A percentile compares a stretch with the other conserved stretches of the same genome.
phyloP scores from a whole-genome alignment of 2,329 filamentous ascomycete genomes.

The Xylaria sp. region DNA sequence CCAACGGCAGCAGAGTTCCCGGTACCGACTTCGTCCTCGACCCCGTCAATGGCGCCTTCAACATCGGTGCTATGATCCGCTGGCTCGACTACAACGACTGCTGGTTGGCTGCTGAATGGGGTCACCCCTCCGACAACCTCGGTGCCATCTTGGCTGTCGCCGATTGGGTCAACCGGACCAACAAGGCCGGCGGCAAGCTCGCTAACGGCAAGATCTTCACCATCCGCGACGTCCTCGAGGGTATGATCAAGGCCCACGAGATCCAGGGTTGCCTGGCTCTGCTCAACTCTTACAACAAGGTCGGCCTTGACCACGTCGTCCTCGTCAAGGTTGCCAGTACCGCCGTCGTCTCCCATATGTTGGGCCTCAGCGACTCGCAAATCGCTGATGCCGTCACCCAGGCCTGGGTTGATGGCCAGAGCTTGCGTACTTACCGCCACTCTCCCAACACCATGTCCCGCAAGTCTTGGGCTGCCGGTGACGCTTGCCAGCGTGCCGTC shows the following conservation, averaged over 20 bases:
- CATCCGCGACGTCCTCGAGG: conserved; percentile 85
- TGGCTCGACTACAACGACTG: conserved; percentile 99
- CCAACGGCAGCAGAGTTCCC: conserved; percentile 84
- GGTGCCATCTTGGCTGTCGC: conserved; percentile 94
- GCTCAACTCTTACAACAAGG: conserved; percentile 98
- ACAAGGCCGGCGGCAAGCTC: conserved; percentile 68
- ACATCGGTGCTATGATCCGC: conserved; percentile 97
- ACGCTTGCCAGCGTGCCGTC: conserved; percentile 92
- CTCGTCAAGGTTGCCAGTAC: conserved; percentile 96
- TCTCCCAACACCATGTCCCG: conserved; percentile 98
- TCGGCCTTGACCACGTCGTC: conserved; percentile 95
- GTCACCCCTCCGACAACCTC: conserved; percentile 95
- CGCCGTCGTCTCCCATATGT: conserved; percentile 91
- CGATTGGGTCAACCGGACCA: conserved; percentile 94
- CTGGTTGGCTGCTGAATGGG: conserved; percentile 98
- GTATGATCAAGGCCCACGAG: conserved; percentile 98
- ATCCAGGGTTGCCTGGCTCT: conserved; percentile 96
- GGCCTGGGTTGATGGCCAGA: conserved; percentile 96
- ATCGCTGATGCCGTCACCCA: conserved; percentile 94
- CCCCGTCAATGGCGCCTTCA: conserved; percentile 93
- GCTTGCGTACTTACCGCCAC: conserved; percentile 93
- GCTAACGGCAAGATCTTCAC: conserved; percentile 85
- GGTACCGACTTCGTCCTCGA: conserved; percentile 93
- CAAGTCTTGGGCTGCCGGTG: conserved; percentile 98
- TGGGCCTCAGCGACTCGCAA: conserved; percentile 82